Conservation (phyloP, 2,329 filamentous ascomycete species). For the Onygena corvina region DNA sequence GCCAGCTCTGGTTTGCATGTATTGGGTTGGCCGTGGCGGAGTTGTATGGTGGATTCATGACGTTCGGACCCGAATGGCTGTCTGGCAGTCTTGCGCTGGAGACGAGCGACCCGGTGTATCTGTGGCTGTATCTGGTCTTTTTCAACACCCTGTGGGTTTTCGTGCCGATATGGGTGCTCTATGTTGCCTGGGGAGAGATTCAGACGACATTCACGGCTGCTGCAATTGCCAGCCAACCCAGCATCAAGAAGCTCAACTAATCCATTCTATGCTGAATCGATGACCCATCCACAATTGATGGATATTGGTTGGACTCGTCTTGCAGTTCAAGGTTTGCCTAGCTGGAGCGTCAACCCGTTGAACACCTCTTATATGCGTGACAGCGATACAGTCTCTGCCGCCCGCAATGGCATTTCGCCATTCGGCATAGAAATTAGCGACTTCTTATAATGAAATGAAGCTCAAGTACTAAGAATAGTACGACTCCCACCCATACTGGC, state of each 20-base stretch:
- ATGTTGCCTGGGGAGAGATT: slow-evolving; percentile 39
- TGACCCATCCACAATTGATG: too few species aligned
- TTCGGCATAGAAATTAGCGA: too few species aligned
- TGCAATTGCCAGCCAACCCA: slow-evolving; percentile 15
- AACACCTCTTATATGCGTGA: too few species aligned
- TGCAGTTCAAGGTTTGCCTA: too few species aligned
- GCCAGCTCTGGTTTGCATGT: slow-evolving; percentile 45
- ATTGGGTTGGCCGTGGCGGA: slow-evolving; percentile 49
- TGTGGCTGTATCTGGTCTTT: slow-evolving; percentile 52
- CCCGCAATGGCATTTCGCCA: too few species aligned
- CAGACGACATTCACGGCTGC: slow-evolving; percentile 26
- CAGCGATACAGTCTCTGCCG: too few species aligned
- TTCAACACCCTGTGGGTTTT: slow-evolving; percentile 54
- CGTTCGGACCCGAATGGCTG: slow-evolving; percentile 54
- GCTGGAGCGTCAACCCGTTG: too few species aligned
- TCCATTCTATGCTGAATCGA: too few species aligned
- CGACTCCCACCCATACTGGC: too few species aligned
- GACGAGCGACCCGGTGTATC: slow-evolving; percentile 48
- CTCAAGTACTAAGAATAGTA: too few species aligned
- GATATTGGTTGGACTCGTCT: too few species aligned
- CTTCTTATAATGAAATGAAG: too few species aligned
- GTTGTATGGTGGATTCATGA: slow-evolving; percentile 54
- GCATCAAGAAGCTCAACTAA: slow-evolving; percentile 9
- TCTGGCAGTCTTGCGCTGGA: slow-evolving; percentile 46
- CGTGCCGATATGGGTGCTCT: slow-evolving; percentile 47